A percentile compares a stretch with the other conserved stretches of the same genome.
Conservation (phyloP, 768 basidiomycete species). For the Leccinum variicolor region DNA sequence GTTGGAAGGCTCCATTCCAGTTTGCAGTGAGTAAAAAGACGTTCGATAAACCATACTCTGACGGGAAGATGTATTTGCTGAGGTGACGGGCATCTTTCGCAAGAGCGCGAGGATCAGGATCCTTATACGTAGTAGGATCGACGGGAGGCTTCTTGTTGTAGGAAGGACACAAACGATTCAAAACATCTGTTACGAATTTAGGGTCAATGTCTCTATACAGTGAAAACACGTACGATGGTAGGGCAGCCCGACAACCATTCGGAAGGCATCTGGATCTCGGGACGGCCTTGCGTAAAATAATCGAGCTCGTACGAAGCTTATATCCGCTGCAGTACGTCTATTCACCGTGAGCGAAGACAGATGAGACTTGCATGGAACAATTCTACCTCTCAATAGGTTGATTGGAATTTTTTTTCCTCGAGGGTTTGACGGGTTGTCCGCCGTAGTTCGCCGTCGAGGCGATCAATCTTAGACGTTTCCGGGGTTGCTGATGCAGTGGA, state of each 20-base stretch:
- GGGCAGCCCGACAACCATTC: constrained; percentile 63
- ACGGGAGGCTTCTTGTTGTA: constrained; percentile 33
- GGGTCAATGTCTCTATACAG: neutral
- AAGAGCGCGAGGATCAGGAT: constrained; percentile 46
- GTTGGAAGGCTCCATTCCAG: constrained; percentile 29
- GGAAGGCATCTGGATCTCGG: constrained; percentile 45
- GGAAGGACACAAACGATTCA: constrained; percentile 55
- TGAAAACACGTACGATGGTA: constrained; percentile 49
- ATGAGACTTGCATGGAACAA: neutral
- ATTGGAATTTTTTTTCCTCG: constrained; percentile 1
- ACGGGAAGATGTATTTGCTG: constrained; percentile 82
- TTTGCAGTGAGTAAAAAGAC: constrained; percentile 42
- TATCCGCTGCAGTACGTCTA: constrained; percentile 47
- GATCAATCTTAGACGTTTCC: constrained; percentile 28
- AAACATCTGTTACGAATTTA: constrained; percentile 46
- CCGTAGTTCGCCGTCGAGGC: neutral
- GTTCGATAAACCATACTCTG: constrained; percentile 66
- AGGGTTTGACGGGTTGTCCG: constrained; percentile 3
- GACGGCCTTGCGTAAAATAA: constrained; percentile 69
- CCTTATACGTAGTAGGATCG: constrained; percentile 31
- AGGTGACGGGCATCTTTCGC: constrained; percentile 56
- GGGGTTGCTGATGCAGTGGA: constrained; percentile 13
- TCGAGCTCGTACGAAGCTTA: constrained; percentile 50
- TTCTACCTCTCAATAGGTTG: constrained; percentile 23
- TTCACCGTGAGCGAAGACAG: neutral